Evolutionary conservation across 768 basidiomycete genomes (phyloP).

Genomic region (Obba rivulosa): DNA sequence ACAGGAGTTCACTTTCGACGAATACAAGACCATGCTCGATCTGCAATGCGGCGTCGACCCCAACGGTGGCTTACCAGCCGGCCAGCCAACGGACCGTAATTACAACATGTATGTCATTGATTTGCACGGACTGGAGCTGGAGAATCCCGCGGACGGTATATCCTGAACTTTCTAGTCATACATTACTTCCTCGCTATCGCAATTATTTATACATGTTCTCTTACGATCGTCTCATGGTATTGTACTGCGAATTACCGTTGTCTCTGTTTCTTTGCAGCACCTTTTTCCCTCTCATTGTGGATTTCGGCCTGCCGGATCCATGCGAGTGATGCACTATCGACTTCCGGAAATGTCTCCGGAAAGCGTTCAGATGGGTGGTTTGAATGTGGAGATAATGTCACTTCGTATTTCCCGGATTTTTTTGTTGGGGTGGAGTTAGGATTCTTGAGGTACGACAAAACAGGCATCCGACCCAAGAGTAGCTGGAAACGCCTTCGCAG

Average conservation of each 20-base stretch:
- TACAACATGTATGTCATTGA: conserved; percentile 90
- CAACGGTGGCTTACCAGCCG: conserved; percentile 30
- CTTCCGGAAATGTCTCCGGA: conserved; percentile 8
- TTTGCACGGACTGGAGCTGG: conserved; percentile 74
- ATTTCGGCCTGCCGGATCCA: conserved; percentile 28
- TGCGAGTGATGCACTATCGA: conserved; percentile 26
- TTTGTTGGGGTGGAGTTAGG: not conserved
- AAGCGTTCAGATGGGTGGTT: conserved; percentile 10
- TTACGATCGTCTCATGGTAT: conserved; percentile 1
- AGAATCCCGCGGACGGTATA: conserved; percentile 31
- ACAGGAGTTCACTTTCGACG: conserved; percentile 77
- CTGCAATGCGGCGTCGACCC: conserved; percentile 84
- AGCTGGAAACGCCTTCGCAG: conserved; percentile 50
- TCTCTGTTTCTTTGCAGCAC: conserved; percentile 4
- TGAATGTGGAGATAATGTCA: conserved; percentile 29
- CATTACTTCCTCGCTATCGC: not conserved
- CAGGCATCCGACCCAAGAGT: conserved; percentile 56
- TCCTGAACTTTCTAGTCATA: too few relatives aligned
- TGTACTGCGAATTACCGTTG: conserved; percentile 12
- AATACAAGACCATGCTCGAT: conserved; percentile 88
- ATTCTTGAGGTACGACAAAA: conserved; percentile 34
- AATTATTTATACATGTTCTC: conserved; percentile 14
- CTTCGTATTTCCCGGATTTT: conserved; percentile 19
- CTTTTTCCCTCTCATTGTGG: not conserved
- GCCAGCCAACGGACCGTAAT: conserved; percentile 58